Evolutionary conservation across 2,329 filamentous ascomycete species (phyloP), one percentile per base, ranked within the genome.

Genomic region (Aspergillus ibericus): DNA sequence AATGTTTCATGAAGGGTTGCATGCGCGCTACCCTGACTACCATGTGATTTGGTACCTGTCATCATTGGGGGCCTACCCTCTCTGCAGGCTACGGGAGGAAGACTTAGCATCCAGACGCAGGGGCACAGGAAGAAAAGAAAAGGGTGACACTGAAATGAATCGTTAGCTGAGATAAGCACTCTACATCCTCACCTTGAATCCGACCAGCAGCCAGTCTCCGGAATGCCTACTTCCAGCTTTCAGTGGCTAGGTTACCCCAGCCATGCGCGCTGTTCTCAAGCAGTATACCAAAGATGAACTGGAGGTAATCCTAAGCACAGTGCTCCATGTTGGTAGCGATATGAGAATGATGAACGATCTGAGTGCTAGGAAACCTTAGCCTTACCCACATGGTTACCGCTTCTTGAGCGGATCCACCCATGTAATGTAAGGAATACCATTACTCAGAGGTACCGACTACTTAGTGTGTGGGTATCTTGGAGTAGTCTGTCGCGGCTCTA

Each of bases 1-100:
- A 10, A 29, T 48, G 25, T 48, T 48, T 32, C 44, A 48, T 48
- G 25, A 48, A 16, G 7, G 38, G 16, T 16, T 22, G 38, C 20
- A 42, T 18, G 38, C 20, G 12, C 25, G 7, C n/a, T 27, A 48
- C 44, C 25, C 51, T 36, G 5, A n/a, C 44, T 36, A 18, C 25
- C 51, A 29, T 20, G n/a, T 44, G 51, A 53, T 42, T 29, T 9
- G 38, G 22, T 32, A 16, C 12, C 27, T 18, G 25, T 25, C 18
- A 29, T 53, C 8, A 22, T 53, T 36, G 22, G 51, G 27, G 25
- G 25, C 38, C 51, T 44, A 27, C 32, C 15, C 16, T 15, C 12
- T 32, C 36, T 53, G 51, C 38, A 53, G 51, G n/a, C 38, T 16
- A 53, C 51, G 51, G 51, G 27, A 53, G 51, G 51, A 53, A 53